Evolutionary conservation across 805 yeast species (phyloP).

Genomic region (Kodamaea leandrae): DNA sequence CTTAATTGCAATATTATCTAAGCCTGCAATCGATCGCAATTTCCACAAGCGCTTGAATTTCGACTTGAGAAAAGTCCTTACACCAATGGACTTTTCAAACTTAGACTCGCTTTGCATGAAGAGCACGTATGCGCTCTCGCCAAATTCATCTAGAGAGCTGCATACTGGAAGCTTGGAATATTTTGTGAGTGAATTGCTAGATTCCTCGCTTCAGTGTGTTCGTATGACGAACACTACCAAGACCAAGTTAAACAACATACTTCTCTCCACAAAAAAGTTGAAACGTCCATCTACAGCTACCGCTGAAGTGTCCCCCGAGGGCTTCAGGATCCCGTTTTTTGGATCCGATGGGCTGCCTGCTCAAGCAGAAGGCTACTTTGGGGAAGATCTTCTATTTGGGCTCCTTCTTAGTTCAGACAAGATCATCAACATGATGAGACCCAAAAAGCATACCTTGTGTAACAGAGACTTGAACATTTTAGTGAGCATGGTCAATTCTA

Average conservation of each 20-base stretch:
- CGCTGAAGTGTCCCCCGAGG: constrained; percentile 3
- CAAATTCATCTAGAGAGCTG: not conserved
- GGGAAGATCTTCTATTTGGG: constrained; percentile 67
- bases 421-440: constrained; percentile 69
- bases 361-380: constrained; percentile 16
- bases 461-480: constrained; percentile 79
- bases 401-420: constrained; percentile 62
- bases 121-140: constrained; percentile 32
- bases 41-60: constrained; percentile 73
- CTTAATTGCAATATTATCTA: constrained; percentile 77
- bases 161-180: constrained; percentile 22
- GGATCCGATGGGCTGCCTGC: constrained; percentile 1
- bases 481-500: constrained; percentile 65
- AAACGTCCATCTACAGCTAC: constrained; percentile 8
- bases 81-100: constrained; percentile 70
- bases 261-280: constrained; percentile 36
- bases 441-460: constrained; percentile 71
- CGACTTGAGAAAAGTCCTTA: constrained; percentile 73
- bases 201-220: constrained; percentile 27
- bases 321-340: constrained; percentile 6
- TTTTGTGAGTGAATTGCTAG: constrained; percentile 30
- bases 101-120: constrained; percentile 54
- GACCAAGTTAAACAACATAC: constrained; percentile 51
- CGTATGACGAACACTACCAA: constrained; percentile 58
- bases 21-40: constrained; percentile 67